Evolutionary conservation across 192 early-diverging fungal genomes (phyloP).

Genomic region (Ambispora gerdemannii): DNA sequence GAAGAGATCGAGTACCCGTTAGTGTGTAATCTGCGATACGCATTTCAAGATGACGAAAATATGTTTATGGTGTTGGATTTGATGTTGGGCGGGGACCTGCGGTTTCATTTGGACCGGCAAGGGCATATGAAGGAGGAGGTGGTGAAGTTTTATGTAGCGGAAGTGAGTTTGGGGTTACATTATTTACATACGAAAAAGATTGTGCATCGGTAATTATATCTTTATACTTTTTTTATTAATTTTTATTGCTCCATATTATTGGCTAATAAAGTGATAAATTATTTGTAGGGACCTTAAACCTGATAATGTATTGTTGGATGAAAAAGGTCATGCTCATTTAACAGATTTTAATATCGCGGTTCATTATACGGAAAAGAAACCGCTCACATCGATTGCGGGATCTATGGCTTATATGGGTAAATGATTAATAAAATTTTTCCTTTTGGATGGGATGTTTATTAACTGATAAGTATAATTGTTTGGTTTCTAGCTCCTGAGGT

Average conservation of each 20-base stretch:
- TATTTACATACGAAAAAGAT: constrained; percentile 71
- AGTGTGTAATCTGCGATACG: constrained; percentile 88
- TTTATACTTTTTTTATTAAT: background rate
- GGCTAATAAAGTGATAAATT: background rate
- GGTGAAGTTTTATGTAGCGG: constrained; percentile 72
- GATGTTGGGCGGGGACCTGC: constrained; percentile 93
- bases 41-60: constrained; percentile 93
- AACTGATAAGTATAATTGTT: background rate
- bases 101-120: constrained; percentile 78
- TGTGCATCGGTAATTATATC: constrained; percentile 55
- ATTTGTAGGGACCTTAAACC: constrained; percentile 74
- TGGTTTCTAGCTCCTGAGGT: constrained; percentile 67
- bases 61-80: constrained; percentile 93
- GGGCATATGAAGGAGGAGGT: constrained; percentile 62
- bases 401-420: constrained; percentile 79
- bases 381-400: constrained; percentile 72
- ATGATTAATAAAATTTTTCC: background rate
- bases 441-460: too few species aligned
- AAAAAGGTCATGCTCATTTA: constrained; percentile 74
- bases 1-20: constrained; percentile 84
- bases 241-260: background rate
- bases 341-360: constrained; percentile 89
- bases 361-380: constrained; percentile 58
- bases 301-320: constrained; percentile 79
- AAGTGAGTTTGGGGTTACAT: constrained; percentile 59